These are phyloP conservation scores for Amanita pallidorosea DNA, from an alignment of 768 basidiomycete species.

Conservation along the genomic window DNA sequence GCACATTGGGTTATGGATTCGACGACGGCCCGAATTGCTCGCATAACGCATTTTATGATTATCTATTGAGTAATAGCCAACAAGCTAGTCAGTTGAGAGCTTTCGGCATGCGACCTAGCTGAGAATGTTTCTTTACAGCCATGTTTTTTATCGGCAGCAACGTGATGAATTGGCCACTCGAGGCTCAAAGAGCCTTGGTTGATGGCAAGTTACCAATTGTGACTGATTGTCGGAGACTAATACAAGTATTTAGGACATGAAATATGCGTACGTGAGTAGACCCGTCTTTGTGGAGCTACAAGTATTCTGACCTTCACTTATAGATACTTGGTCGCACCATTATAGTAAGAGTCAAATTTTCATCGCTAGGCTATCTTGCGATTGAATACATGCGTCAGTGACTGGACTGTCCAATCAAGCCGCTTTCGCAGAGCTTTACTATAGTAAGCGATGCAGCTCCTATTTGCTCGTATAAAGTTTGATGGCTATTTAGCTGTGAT, in stretches of 20 bases:
- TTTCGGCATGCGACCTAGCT: background rate
- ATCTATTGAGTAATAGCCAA: conserved; percentile 37
- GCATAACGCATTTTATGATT: conserved; percentile 55
- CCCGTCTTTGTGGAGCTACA: background rate
- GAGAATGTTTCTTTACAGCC: conserved; percentile 20
- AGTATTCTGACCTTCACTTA: background rate
- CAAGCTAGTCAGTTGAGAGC: conserved; percentile 39
- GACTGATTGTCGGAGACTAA: background rate
- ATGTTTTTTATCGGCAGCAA: conserved; percentile 58
- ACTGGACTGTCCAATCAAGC: conserved; percentile 50
- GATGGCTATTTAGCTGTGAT: conserved; percentile 12
- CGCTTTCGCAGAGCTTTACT: conserved; percentile 73
- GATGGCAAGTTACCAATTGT: conserved; percentile 28
- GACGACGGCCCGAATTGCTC: conserved; percentile 60
- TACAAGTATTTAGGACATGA: conserved; percentile 32
- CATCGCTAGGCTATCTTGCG: background rate
- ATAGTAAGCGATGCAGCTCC: conserved; percentile 30
- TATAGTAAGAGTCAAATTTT: conserved; percentile 30
- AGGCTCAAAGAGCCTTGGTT: conserved; percentile 38
- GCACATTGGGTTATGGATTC: conserved; percentile 48
- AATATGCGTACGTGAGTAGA: conserved; percentile 45
- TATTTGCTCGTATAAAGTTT: background rate
- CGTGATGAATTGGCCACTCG: conserved; percentile 42
- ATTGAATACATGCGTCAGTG: conserved; percentile 23
- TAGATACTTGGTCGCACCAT: conserved; percentile 46